Base-by-base conservation (phyloP, 176 grass and related monocot species). In the Pharus latifolius region DNA sequence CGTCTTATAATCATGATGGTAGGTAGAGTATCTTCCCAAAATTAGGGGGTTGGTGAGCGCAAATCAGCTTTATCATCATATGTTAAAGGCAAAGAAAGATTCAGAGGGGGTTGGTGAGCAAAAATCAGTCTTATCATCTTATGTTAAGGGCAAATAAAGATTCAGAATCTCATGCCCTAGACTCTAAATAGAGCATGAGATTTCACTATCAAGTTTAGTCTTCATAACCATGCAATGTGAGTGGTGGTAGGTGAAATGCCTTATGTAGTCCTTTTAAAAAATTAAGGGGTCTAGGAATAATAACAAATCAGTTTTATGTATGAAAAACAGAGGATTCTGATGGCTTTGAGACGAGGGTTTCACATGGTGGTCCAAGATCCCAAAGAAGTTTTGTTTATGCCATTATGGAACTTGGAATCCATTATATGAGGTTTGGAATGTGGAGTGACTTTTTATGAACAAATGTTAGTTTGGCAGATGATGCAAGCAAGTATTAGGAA, bases 361-460 rank as follows among this genome's bases (percentile, higher is more conserved):
- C 73, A 58, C 69, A 74, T 42, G 79, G 50, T 42, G 52, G 70
- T 82, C 52, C 70, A 50, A 51, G 52, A 75, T 60, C 53, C 62
- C 59, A 26, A 3, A 19, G 14, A 25, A 37, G n/a, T 65, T 66
- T 49, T 69, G 48, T 49, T 61, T 67, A 74, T 37, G 30, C n/a
- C n/a, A n/a, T n/a, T n/a, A n/a, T n/a, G 79, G 51, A 9, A 57
- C 29, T 6, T 30, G 60, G 60, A 81, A 57, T 56, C 48, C 49
- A 40, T 37, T 23, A 27, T 43, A 55, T 61, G 27, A 32, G 37
- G 5, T 44, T 46, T 46, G 27, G 34, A 64, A 65, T 56, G 28
- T 17, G 26, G 47, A 29, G 20, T 34, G 78, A 61, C 67, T 72
- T 67, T 72, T 57, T 16, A 45, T 77, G 27, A 55, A 67, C 12